These are phyloP conservation scores for Corymbia maculata DNA, from an alignment of 345 rosid species.

Conservation along the genomic window DNA sequence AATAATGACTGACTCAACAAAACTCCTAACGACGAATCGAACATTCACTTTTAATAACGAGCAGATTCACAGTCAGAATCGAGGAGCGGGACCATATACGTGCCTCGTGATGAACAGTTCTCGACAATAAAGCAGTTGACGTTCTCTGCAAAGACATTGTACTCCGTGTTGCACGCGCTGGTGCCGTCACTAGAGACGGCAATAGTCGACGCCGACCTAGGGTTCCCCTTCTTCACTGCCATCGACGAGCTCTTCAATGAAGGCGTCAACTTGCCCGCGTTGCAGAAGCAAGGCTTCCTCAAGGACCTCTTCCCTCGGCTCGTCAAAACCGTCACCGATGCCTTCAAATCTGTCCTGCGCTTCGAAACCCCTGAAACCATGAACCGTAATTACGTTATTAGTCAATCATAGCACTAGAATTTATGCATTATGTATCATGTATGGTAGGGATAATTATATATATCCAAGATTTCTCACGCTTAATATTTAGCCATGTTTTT, in stretches of 20 bases:
- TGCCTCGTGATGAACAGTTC: slow-evolving; percentile 77
- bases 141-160: slow-evolving; percentile 50
- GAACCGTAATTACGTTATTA: slow-evolving; percentile 8
- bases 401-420: not conserved
- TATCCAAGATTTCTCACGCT: not conserved
- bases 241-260: slow-evolving; percentile 55
- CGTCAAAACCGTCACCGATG: slow-evolving; percentile 24
- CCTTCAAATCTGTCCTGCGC: slow-evolving; percentile 25
- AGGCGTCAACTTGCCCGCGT: slow-evolving; percentile 32
- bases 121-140: slow-evolving; percentile 30
- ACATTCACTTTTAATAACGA: not conserved
- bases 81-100: slow-evolving; percentile 29
- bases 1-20: not conserved
- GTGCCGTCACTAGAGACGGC: slow-evolving; percentile 37
- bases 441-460: not conserved
- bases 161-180: slow-evolving; percentile 45
- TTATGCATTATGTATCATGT: not conserved
- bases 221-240: slow-evolving; percentile 51
- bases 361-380: slow-evolving; percentile 49
- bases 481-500: not conserved
- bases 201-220: slow-evolving; percentile 22
- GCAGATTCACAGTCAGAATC: slow-evolving; percentile 46
- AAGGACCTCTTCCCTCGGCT: slow-evolving; percentile 38
- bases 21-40: too few relatives aligned
- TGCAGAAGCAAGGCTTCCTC: slow-evolving; percentile 12